Evolutionary conservation across 164 flowering plant species (phyloP).

Genomic region (Tetracentron sinense): DNA sequence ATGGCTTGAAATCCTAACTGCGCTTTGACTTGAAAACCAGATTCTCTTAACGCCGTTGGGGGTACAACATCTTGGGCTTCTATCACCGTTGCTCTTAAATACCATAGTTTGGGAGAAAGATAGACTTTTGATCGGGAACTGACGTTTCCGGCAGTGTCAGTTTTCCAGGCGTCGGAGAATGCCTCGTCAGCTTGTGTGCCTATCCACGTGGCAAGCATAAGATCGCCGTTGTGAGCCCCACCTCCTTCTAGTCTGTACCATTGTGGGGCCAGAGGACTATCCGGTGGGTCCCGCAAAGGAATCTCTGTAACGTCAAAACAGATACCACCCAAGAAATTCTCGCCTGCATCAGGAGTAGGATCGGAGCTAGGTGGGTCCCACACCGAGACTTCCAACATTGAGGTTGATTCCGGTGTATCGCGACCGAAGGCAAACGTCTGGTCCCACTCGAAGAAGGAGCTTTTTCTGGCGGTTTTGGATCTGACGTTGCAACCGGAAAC

Average conservation of each 20-base stretch:
- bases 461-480: conserved; percentile 55
- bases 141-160: conserved; percentile 50
- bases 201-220: conserved; percentile 91
- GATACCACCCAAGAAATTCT: conserved; percentile 65
- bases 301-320: conserved; percentile 76
- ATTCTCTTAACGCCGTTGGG: conserved; percentile 32
- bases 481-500: conserved; percentile 38
- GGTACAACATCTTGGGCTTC: conserved; percentile 74
- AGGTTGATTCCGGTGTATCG: conserved; percentile 47
- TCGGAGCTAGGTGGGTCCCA: conserved; percentile 40
- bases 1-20: conserved; percentile 65
- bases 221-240: conserved; percentile 53
- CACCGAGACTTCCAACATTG: conserved; percentile 59
- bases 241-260: conserved; percentile 91
- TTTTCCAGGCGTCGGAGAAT: conserved; percentile 83
- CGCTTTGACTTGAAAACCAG: conserved; percentile 47
- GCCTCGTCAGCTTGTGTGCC: conserved; percentile 96
- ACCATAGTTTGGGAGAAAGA: conserved; percentile 88
- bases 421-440: conserved; percentile 77
- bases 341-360: conserved; percentile 24
- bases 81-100: conserved; percentile 59
- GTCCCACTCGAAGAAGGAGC: conserved; percentile 70
- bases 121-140: conserved; percentile 57
- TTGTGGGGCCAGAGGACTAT: conserved; percentile 89
- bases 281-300: conserved; percentile 80